Evolutionary conservation across 352 stramenopile genomes (phyloP).

Genomic region (Globisporangium okanoganense): DNA sequence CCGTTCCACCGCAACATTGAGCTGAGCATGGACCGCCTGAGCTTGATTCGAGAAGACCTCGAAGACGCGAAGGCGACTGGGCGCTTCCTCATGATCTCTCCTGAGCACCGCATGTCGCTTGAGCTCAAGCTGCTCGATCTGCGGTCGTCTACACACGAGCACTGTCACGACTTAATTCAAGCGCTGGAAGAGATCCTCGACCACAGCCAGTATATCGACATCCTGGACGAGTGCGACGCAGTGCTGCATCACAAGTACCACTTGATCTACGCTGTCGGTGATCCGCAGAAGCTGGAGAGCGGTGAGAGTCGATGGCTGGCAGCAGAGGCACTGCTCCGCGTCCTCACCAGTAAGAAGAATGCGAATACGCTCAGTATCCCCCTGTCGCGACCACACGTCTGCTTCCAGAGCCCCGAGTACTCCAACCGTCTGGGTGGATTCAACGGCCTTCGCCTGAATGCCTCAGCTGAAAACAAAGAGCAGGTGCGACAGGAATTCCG

Average conservation of each 20-base stretch:
- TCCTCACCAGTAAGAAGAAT: neutral
- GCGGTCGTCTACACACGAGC: neutral
- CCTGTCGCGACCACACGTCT: slow-evolving; percentile 8
- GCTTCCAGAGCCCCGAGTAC: slow-evolving; percentile 33
- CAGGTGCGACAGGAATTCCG: slow-evolving; percentile 22
- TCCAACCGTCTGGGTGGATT: slow-evolving; percentile 29
- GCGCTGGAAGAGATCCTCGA: slow-evolving; percentile 43
- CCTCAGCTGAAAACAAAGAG: slow-evolving; percentile 15
- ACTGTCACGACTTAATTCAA: slow-evolving; percentile 7
- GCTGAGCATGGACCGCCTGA: slow-evolving; percentile 22
- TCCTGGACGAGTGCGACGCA: slow-evolving; percentile 89
- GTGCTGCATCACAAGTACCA: slow-evolving; percentile 88
- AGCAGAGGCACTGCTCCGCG: slow-evolving; percentile 39
- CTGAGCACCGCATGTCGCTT: slow-evolving; percentile 86
- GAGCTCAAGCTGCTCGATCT: slow-evolving; percentile 78
- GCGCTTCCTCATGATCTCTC: slow-evolving; percentile 67
- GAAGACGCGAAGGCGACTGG: slow-evolving; percentile 34
- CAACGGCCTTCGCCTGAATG: slow-evolving; percentile 40
- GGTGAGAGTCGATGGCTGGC: slow-evolving; percentile 50
- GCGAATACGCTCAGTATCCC: neutral
- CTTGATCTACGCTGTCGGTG: slow-evolving; percentile 83
- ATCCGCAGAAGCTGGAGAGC: slow-evolving; percentile 35
- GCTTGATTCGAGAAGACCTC: slow-evolving; percentile 33
- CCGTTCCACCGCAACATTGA: slow-evolving; percentile 67
- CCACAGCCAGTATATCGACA: slow-evolving; percentile 53